Percentiles rank a stretch among this genome's conserved stretches.
phyloP scores from a whole-genome alignment of 163 green algal genomes.

The Chlamydomonas reinhardtii region DNA sequence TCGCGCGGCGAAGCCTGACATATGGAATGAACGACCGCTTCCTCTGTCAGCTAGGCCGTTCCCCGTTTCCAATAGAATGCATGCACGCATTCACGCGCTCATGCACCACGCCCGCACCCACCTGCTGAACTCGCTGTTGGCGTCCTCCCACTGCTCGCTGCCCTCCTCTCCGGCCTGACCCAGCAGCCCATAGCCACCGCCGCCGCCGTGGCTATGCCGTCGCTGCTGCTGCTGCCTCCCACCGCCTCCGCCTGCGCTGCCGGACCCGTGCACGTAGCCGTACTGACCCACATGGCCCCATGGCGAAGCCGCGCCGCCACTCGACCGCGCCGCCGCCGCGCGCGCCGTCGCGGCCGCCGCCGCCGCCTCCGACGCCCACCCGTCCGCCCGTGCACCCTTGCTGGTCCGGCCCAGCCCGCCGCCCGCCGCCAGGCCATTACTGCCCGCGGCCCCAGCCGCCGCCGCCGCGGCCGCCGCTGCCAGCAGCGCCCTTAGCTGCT shows the following conservation, averaged over 20 bases:
- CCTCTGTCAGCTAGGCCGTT: too few species aligned
- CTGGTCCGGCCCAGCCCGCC: constrained; percentile 31
- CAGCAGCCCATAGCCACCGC: too few species aligned
- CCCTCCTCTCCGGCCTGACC: not conserved
- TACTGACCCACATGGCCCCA: not conserved
- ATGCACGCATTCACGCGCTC: too few species aligned
- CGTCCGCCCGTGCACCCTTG: constrained; percentile 21
- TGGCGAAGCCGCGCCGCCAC: too few species aligned
- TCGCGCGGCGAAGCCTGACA: too few species aligned
- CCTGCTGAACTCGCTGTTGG: constrained; percentile 35
- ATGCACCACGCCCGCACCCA: not conserved
- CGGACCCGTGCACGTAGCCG: not conserved
- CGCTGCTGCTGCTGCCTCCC: too few species aligned
- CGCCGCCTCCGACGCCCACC: constrained; percentile 22
- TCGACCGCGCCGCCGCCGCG: not conserved
- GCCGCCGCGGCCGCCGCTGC: not conserved
- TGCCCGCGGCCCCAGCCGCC: too few species aligned
- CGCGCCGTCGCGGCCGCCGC: not conserved
- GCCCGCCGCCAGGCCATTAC: too few species aligned
- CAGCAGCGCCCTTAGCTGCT: constrained; percentile 11
- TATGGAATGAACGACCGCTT: too few species aligned
- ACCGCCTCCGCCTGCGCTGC: not conserved
- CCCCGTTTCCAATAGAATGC: too few species aligned
- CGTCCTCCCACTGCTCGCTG: constrained; percentile 12
- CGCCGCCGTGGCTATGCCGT: too few species aligned